A percentile compares a stretch with the other conserved stretches of the same genome.
Evolutionary conservation across 371 early-diverging fungal genomes (phyloP).

Genomic region (Mortierella sp.): DNA sequence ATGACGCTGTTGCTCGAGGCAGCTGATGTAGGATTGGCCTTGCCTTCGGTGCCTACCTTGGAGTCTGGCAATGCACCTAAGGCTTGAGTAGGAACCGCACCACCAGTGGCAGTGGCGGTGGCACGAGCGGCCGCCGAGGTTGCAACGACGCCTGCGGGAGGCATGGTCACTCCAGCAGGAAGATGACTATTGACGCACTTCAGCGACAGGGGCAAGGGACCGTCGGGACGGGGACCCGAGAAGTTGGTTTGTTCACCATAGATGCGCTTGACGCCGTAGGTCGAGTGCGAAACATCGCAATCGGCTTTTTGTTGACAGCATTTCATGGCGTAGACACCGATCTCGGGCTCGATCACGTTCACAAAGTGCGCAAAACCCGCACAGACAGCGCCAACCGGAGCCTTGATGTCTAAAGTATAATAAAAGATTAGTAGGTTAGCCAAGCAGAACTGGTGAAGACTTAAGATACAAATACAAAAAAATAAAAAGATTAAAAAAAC

Average conservation of each 20-base stretch:
- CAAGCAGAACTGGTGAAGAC: too few relatives aligned
- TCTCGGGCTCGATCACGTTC: slow-evolving; percentile 61
- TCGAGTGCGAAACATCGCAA: slow-evolving; percentile 47
- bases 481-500: too few relatives aligned
- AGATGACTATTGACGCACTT: slow-evolving; percentile 39
- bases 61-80: background rate
- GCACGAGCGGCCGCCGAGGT: slow-evolving; percentile 5
- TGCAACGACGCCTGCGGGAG: background rate
- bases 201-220: slow-evolving; percentile 30
- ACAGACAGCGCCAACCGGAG: slow-evolving; percentile 55
- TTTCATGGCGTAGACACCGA: slow-evolving; percentile 60
- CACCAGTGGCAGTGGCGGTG: background rate
- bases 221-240: slow-evolving; percentile 46
- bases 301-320: slow-evolving; percentile 56
- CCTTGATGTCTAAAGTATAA: slow-evolving; percentile 25
- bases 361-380: slow-evolving; percentile 60
- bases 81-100: background rate
- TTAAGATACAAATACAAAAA: too few relatives aligned
- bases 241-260: slow-evolving; percentile 32
- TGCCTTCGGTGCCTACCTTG: slow-evolving; percentile 5
- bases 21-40: slow-evolving; percentile 5
- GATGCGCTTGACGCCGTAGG: slow-evolving; percentile 45
- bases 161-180: slow-evolving; percentile 21
- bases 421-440: background rate
- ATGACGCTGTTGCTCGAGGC: slow-evolving; percentile 19